Evolutionary conservation across 768 basidiomycete genomes (phyloP).

Genomic region (Calocybe cyanea): DNA sequence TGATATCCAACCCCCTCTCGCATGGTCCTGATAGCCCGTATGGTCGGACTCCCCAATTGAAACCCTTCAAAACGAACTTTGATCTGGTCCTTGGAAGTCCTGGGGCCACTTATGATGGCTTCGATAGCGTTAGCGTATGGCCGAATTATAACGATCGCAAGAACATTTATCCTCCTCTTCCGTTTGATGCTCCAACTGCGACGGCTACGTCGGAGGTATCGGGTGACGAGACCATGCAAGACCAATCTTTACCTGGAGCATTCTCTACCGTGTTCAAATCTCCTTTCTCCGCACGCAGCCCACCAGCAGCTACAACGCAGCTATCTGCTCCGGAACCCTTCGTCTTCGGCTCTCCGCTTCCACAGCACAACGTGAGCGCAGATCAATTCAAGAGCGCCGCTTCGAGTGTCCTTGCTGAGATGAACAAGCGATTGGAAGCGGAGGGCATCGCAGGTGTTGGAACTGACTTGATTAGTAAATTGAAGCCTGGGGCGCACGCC

Average conservation of each 20-base stretch:
- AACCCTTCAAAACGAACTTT: slow-evolving; percentile 63
- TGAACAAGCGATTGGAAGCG: slow-evolving; percentile 67
- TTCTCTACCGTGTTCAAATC: slow-evolving; percentile 10
- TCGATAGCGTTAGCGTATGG: slow-evolving; percentile 25
- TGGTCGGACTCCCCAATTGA: slow-evolving; percentile 55
- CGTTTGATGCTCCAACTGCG: slow-evolving; percentile 24
- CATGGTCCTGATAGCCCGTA: slow-evolving; percentile 16
- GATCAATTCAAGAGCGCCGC: slow-evolving; percentile 65
- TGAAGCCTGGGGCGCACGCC: slow-evolving; percentile 28
- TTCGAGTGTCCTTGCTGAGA: slow-evolving; percentile 72
- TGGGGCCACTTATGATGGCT: slow-evolving; percentile 16
- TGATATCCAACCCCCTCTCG: slow-evolving; percentile 35
- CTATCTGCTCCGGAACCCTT: slow-evolving; percentile 42
- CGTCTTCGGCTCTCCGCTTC: slow-evolving; percentile 74
- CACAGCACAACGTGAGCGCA: slow-evolving; percentile 59
- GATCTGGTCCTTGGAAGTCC: slow-evolving; percentile 65
- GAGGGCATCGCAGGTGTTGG: slow-evolving; percentile 52
- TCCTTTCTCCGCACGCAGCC: slow-evolving; percentile 7
- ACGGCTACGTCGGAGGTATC: slow-evolving; percentile 2
- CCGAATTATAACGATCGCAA: slow-evolving; percentile 23
- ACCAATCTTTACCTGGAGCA: slow-evolving; percentile 33
- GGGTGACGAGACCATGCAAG: slow-evolving; percentile 20
- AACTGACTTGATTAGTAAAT: slow-evolving; percentile 39
- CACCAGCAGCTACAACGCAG: slow-evolving; percentile 16
- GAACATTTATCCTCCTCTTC: slow-evolving; percentile 35